phyloP scores from a whole-genome alignment of 371 early-diverging fungal genomes.

The Mortierella sp. region DNA sequence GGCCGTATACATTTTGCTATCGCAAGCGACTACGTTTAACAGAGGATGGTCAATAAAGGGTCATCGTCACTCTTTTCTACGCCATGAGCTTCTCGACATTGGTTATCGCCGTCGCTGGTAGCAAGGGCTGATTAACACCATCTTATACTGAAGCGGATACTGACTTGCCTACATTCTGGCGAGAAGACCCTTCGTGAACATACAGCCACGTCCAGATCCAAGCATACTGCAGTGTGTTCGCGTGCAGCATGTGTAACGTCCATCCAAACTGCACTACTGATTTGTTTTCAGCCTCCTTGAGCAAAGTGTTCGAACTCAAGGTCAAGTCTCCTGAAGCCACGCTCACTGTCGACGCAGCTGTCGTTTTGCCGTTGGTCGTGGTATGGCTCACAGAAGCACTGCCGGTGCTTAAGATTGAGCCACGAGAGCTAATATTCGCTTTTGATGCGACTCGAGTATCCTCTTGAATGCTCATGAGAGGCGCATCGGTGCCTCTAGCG shows the following conservation, averaged over 20 bases:
- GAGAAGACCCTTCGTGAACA: constrained; percentile 31
- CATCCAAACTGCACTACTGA: constrained; percentile 46
- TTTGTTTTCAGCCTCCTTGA: constrained; percentile 15
- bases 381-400: neutral
- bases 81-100: no score
- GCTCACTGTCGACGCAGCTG: neutral
- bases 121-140: no score
- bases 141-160: neutral
- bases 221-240: constrained; percentile 46
- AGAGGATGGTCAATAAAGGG: neutral
- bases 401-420: no score
- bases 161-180: constrained; percentile 45
- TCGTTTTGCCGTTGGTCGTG: neutral
- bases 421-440: no score
- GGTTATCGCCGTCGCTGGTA: no score
- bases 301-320: neutral
- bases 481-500: no score
- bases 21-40: constrained; percentile 37
- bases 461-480: no score
- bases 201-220: constrained; percentile 51
- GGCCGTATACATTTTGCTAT: constrained; percentile 47
- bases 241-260: constrained; percentile 45
- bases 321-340: neutral
- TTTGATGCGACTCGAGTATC: no score
- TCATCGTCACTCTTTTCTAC: no score